Conservation (phyloP, 495 filamentous ascomycete genomes). For the Terfezia boudieri region DNA sequence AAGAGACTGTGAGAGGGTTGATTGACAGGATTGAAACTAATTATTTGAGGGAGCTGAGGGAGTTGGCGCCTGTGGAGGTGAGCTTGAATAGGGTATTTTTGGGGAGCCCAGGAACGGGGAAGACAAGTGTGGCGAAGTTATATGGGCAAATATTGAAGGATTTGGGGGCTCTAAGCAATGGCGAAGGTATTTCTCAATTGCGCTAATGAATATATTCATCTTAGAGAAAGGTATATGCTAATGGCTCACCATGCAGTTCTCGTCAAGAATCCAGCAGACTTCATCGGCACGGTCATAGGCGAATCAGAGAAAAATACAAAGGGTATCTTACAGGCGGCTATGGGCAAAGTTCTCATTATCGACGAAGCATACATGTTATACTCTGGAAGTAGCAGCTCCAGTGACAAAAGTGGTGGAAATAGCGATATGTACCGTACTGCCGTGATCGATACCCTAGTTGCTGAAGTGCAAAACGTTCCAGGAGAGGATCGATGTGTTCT, state of each 20-base stretch:
- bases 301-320: conserved; percentile 50
- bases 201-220: background rate
- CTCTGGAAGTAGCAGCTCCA: background rate
- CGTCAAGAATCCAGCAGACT: conserved; percentile 50
- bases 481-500: conserved; percentile 62
- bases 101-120: conserved; percentile 51
- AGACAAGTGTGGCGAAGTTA: conserved; percentile 53
- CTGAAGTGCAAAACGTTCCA: conserved; percentile 53
- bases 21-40: conserved; percentile 30
- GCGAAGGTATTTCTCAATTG: conserved; percentile 28
- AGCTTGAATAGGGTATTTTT: conserved; percentile 50
- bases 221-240: conserved; percentile 2
- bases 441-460: conserved; percentile 60
- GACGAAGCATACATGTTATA: conserved; percentile 49
- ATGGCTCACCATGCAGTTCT: conserved; percentile 25
- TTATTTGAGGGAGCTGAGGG: conserved; percentile 31
- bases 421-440: conserved; percentile 38
- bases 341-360: conserved; percentile 55
- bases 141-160: conserved; percentile 44
- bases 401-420: background rate
- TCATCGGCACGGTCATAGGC: conserved; percentile 40
- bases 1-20: conserved; percentile 28
- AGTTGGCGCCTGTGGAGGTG: conserved; percentile 26
- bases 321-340: conserved; percentile 38
- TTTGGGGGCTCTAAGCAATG: conserved; percentile 36